phyloP scores from a whole-genome alignment of 139 green algal genomes.

The Volvox reticuliferus region DNA sequence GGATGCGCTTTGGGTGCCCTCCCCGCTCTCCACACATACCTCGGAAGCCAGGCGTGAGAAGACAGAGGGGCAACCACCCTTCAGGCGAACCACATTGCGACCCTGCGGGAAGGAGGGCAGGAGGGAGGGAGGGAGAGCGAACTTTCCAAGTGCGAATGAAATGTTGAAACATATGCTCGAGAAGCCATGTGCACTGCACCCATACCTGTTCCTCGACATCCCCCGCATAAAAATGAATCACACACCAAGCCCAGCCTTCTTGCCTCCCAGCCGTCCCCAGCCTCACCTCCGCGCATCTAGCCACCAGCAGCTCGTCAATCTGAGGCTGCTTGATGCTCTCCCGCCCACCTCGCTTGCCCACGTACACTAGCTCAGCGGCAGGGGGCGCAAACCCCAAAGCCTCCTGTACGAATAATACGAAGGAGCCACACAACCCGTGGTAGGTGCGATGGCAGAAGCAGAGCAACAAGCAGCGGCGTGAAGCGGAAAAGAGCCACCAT shows the following conservation, averaged over 20 bases:
- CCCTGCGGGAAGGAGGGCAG: constrained; percentile 45
- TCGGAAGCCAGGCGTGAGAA: constrained; percentile 79
- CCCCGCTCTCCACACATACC: constrained; percentile 30
- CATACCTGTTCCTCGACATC: not conserved
- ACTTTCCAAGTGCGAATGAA: too few species aligned
- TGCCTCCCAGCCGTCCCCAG: not conserved
- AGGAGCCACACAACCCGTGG: not conserved
- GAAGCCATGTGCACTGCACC: not conserved
- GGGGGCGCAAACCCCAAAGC: constrained; percentile 52
- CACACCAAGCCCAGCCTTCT: too few species aligned
- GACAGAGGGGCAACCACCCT: constrained; percentile 81
- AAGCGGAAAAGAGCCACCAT: not conserved
- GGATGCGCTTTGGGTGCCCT: not conserved
- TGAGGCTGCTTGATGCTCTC: constrained; percentile 66
- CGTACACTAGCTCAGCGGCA: constrained; percentile 61
- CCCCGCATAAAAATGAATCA: not conserved
- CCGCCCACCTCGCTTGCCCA: constrained; percentile 77
- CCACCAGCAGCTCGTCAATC: constrained; percentile 75
- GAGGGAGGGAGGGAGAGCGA: not conserved
- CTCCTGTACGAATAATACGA: constrained; percentile 46
- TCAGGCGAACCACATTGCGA: constrained; percentile 77
- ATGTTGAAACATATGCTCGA: not conserved
- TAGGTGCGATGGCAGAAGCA: not conserved
- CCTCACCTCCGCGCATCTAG: constrained; percentile 55
- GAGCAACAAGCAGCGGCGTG: not conserved